phyloP scores from a whole-genome alignment of 176 grass and related monocot species.

The Puya raimondii region DNA sequence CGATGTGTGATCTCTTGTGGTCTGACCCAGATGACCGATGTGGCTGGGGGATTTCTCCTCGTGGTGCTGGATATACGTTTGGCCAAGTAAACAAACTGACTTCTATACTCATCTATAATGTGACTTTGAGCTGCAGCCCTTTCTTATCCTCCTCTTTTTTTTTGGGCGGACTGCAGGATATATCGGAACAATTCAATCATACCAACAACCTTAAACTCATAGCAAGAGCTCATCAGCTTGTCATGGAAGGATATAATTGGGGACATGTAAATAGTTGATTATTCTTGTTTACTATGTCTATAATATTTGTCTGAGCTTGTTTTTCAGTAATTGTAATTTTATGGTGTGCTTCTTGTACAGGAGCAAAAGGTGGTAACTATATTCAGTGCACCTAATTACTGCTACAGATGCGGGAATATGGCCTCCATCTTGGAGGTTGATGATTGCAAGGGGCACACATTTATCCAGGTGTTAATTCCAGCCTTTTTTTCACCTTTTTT shows the following conservation, averaged over 20 bases:
- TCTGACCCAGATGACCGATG: constrained; percentile 62
- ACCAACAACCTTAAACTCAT: constrained; percentile 63
- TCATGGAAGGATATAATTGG: constrained; percentile 74
- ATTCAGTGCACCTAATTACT: constrained; percentile 69
- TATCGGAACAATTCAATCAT: constrained; percentile 71
- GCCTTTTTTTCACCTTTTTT: background rate
- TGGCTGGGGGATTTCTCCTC: constrained; percentile 66
- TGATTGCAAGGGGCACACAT: constrained; percentile 61
- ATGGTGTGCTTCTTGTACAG: constrained; percentile 15
- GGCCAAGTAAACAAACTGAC: constrained; percentile 34
- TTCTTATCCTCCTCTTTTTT: background rate
- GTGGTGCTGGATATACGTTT: constrained; percentile 66
- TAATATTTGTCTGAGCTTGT: background rate
- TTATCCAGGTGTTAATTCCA: constrained; percentile 45
- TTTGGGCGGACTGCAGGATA: constrained; percentile 35
- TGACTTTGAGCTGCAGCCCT: background rate
- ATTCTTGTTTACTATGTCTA: background rate
- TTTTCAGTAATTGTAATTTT: background rate
- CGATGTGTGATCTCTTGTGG: constrained; percentile 73
- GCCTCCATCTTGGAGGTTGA: constrained; percentile 71
- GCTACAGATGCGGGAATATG: constrained; percentile 66
- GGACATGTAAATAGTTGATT: constrained; percentile 39
- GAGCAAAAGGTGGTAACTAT: constrained; percentile 72
- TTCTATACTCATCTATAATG: background rate
- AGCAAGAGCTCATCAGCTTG: constrained; percentile 63